These are phyloP conservation scores for Microbotryomycetes sp. DNA, from an alignment of 1,284 basidiomycete genomes.

Conservation along the genomic window DNA sequence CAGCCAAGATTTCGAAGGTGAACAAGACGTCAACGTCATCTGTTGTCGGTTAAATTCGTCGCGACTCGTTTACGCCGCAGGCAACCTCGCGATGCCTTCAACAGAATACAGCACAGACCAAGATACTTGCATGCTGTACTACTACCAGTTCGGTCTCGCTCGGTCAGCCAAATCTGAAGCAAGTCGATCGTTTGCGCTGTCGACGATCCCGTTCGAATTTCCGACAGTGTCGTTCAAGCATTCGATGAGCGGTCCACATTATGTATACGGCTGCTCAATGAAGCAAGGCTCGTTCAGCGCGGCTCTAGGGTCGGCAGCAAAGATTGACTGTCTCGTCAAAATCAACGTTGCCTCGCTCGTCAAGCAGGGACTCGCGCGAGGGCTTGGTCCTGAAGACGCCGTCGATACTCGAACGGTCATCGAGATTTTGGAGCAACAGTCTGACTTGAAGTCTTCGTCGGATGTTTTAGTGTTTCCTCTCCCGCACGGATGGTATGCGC, in stretches of 20 bases:
- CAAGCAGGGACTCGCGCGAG: constrained; percentile 35
- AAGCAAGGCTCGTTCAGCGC: constrained; percentile 44
- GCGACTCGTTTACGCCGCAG: constrained; percentile 47
- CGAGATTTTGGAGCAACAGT: constrained; percentile 40
- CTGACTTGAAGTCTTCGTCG: constrained; percentile 1
- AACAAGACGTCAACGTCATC: constrained; percentile 41
- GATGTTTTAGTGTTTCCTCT: constrained; percentile 40
- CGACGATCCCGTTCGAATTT: constrained; percentile 48
- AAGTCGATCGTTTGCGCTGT: constrained; percentile 43
- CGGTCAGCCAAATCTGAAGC: constrained; percentile 29
- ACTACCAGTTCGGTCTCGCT: constrained; percentile 43
- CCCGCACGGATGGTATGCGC: constrained; percentile 44
- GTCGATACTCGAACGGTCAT: constrained; percentile 43
- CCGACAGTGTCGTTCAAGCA: constrained; percentile 42
- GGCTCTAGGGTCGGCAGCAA: constrained; percentile 46
- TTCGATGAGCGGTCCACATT: constrained; percentile 41
- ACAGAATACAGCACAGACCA: constrained; percentile 38
- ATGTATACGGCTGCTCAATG: constrained; percentile 46
- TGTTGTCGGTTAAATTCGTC: constrained; percentile 47
- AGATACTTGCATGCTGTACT: constrained; percentile 46
- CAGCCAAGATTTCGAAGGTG: constrained; percentile 15
- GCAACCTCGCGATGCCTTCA: constrained; percentile 40
- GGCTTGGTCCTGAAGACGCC: constrained; percentile 33
- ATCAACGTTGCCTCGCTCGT: constrained; percentile 43
- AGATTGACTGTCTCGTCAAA: constrained; percentile 48